Evolutionary conservation across 345 rosid species (phyloP).

Genomic region (Turnera subulata): DNA sequence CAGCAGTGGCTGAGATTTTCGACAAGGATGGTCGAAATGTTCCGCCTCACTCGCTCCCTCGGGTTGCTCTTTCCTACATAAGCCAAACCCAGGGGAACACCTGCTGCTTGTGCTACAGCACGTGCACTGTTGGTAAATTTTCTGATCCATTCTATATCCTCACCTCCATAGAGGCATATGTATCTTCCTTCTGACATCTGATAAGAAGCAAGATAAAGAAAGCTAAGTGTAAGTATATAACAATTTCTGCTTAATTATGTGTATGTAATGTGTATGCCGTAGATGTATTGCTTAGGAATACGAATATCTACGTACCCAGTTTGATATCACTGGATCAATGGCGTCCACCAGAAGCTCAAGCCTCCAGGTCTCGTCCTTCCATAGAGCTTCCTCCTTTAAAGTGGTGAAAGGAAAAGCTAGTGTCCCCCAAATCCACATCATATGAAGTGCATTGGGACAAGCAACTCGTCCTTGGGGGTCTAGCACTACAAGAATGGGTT

Average conservation of each 20-base stretch:
- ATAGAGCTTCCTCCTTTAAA: constrained; percentile 65
- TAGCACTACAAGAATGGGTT: constrained; percentile 77
- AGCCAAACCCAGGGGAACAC: constrained; percentile 39
- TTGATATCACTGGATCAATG: constrained; percentile 60
- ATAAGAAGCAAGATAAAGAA: background rate
- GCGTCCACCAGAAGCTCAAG: constrained; percentile 76
- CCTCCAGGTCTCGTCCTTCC: constrained; percentile 69
- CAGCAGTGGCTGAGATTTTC: constrained; percentile 34
- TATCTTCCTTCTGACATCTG: constrained; percentile 34
- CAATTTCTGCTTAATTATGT: too few relatives aligned
- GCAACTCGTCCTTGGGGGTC: constrained; percentile 78
- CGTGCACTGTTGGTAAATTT: constrained; percentile 30
- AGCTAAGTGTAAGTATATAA: background rate
- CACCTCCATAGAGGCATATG: constrained; percentile 59
- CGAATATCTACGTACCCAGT: too few relatives aligned
- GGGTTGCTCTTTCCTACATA: constrained; percentile 49
- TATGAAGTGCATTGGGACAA: constrained; percentile 80
- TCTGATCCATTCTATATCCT: constrained; percentile 52
- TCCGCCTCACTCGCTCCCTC: constrained; percentile 28
- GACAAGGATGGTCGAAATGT: constrained; percentile 10
- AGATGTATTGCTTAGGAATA: background rate
- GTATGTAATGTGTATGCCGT: background rate
- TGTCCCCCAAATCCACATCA: constrained; percentile 99
- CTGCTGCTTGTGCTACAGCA: constrained; percentile 31
- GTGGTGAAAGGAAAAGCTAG: constrained; percentile 82